Evolutionary conservation across 306 rosid genomes (phyloP), one percentile per base, ranked within the genome.

Genomic region (Herpetospermum pedunculosum): DNA sequence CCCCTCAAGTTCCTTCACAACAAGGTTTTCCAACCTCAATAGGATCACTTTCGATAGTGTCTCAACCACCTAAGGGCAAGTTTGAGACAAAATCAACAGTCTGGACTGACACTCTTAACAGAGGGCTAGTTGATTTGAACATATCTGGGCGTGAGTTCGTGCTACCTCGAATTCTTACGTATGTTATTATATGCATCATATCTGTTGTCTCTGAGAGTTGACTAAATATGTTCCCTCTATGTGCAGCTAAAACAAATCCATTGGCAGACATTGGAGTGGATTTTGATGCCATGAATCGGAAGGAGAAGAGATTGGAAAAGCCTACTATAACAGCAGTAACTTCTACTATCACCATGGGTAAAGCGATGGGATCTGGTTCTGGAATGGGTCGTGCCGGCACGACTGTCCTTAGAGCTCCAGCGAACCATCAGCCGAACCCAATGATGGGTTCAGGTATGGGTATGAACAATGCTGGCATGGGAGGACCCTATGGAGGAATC

Each of bases 341-440:
- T 77, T 91, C 97, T 41, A 88, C 99, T 16, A 55, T 91, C 65
- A 89, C 60, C 73, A 95, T 95, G 99, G 99, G 99, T 65, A 95
- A 89, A 83, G 99, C 99, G 48, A 95, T 95, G 99, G 99, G 99
- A 79, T 87, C 99, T 12, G 99, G 97, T 72, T 88, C 99, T 37
- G 99, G 99, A 53, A 77, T 89, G 21, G 99, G 99, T 25, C 96
- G 96, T 40, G 90, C 89, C 1, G 91, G 90, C 78, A 97, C 93
- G 1, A 49, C 90, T 81, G 85, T 80, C 38, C 83, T 95, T 46
- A 85, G 97, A 82, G 30, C 88, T 75, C 75, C 84, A 21, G n/a
- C n/a, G n/a, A n/a, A n/a, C n/a, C n/a, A n/a, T n/a, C n/a, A n/a
- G n/a, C 71, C 80, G 38, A 91, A 83, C 74, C 46, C 78, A 2